Conservation (phyloP, 129 eudicot species). For the Saussurea involucrata region DNA sequence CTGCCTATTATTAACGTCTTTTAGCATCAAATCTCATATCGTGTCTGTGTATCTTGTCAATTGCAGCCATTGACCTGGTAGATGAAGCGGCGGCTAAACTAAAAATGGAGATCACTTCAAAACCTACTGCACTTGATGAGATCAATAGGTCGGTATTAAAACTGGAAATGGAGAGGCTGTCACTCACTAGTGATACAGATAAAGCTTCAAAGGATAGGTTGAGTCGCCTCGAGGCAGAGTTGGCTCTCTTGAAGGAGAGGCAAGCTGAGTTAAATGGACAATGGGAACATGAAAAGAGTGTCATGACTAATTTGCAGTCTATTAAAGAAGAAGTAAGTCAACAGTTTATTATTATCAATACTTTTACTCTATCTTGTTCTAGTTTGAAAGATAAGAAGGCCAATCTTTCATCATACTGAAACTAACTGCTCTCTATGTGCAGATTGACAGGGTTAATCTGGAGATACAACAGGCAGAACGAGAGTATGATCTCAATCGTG, state of each 20-base stretch:
- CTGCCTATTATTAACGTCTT: not conserved
- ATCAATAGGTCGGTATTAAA: constrained; percentile 84
- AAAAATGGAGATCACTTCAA: constrained; percentile 98
- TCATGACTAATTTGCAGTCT: constrained; percentile 87
- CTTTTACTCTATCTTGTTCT: not conserved
- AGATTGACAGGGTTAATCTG: constrained; percentile 94
- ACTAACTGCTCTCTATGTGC: constrained; percentile 15
- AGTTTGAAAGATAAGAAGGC: not conserved
- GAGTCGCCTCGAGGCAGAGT: constrained; percentile 77
- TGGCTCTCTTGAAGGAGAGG: constrained; percentile 68
- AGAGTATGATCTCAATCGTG: constrained; percentile 97
- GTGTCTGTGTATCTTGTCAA: constrained; percentile 15
- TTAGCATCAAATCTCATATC: not conserved
- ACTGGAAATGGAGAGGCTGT: constrained; percentile 94
- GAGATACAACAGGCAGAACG: constrained; percentile 99
- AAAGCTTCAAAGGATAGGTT: constrained; percentile 92
- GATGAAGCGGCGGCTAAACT: constrained; percentile 99
- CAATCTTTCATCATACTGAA: not conserved
- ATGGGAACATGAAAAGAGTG: constrained; percentile 94
- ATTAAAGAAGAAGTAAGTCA: constrained; percentile 84
- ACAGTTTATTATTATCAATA: not conserved
- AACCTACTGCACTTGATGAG: constrained; percentile 98
- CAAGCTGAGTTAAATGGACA: constrained; percentile 78
- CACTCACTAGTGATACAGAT: constrained; percentile 87
- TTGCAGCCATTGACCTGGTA: constrained; percentile 91